phyloP scores from a whole-genome alignment of 306 rosid genomes.

The Geum urbanum region DNA sequence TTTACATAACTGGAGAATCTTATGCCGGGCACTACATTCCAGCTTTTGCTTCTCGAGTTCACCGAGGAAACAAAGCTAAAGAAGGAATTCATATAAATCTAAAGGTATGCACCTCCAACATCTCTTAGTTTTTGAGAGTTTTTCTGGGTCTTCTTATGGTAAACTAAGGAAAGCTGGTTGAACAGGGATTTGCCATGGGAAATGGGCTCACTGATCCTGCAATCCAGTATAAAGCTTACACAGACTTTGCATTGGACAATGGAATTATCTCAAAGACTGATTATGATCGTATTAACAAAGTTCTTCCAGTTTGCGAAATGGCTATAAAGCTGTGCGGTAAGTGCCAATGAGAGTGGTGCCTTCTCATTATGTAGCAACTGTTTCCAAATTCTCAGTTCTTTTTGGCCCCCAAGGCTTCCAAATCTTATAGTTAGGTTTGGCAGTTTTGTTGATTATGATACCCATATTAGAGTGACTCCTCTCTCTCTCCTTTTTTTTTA shows the following conservation, averaged over 20 bases:
- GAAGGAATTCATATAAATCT: slow-evolving; percentile 93
- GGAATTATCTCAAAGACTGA: slow-evolving; percentile 64
- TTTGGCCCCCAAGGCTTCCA: neutral
- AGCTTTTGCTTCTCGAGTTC: slow-evolving; percentile 92
- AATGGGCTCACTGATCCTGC: slow-evolving; percentile 98
- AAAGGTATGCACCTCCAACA: slow-evolving; percentile 48
- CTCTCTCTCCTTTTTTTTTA: neutral
- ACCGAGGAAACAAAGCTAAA: slow-evolving; percentile 84
- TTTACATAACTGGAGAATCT: slow-evolving; percentile 92
- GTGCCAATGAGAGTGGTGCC: slow-evolving; percentile 20
- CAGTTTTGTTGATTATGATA: slow-evolving; percentile 3
- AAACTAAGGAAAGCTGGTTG: slow-evolving; percentile 29
- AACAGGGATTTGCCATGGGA: slow-evolving; percentile 96
- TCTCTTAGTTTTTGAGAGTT: slow-evolving; percentile 7
- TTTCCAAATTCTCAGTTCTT: neutral
- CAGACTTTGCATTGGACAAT: slow-evolving; percentile 85
- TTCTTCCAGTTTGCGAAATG: slow-evolving; percentile 76
- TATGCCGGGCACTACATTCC: slow-evolving; percentile 99
- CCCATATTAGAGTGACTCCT: neutral
- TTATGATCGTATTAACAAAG: slow-evolving; percentile 55
- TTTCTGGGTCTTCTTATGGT: neutral
- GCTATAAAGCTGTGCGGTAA: slow-evolving; percentile 87
- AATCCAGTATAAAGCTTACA: slow-evolving; percentile 82
- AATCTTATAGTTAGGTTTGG: slow-evolving; percentile 10
- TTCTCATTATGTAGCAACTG: neutral